Evolutionary conservation across 2,329 filamentous ascomycete species (phyloP).

Genomic region (Gnomoniopsis sp.): DNA sequence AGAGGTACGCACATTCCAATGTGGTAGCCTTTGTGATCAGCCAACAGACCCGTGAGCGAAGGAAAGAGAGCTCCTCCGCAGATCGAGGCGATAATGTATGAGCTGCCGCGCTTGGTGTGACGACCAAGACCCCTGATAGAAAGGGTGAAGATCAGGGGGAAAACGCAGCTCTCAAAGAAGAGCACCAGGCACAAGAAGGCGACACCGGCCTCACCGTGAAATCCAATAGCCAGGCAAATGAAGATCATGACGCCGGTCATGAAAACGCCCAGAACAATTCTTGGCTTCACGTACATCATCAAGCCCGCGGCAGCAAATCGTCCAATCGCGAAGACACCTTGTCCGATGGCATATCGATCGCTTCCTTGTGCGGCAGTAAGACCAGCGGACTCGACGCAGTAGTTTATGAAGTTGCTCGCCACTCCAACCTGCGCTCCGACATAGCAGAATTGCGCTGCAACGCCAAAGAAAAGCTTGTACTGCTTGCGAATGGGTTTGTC

Average conservation of each 20-base stretch:
- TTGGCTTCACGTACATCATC: conserved; percentile 64
- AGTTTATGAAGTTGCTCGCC: conserved; percentile 68
- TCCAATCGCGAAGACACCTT: conserved; percentile 68
- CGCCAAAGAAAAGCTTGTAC: conserved; percentile 70
- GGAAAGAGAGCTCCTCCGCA: conserved; percentile 70
- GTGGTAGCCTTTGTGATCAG: conserved; percentile 58
- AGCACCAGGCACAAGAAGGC: conserved; percentile 65
- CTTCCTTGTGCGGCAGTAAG: conserved; percentile 51
- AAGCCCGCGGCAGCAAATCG: conserved; percentile 63
- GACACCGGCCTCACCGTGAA: conserved; percentile 40
- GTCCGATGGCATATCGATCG: conserved; percentile 68
- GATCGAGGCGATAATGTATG: conserved; percentile 66
- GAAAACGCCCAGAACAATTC: conserved; percentile 64
- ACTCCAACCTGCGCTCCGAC: conserved; percentile 66
- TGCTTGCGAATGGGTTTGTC: conserved; percentile 64
- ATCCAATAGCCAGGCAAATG: conserved; percentile 42
- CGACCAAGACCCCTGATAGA: conserved; percentile 70
- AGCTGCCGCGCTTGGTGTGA: conserved; percentile 71
- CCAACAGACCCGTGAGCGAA: conserved; percentile 63
- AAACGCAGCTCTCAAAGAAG: conserved; percentile 76
- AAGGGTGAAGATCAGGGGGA: conserved; percentile 76
- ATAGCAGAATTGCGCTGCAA: conserved; percentile 73
- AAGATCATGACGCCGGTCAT: conserved; percentile 63
- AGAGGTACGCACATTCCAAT: conserved; percentile 64
- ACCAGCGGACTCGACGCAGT: conserved; percentile 55